Conservation (phyloP, 163 green algal species). For the Trebouxia gelatinosa region DNA sequence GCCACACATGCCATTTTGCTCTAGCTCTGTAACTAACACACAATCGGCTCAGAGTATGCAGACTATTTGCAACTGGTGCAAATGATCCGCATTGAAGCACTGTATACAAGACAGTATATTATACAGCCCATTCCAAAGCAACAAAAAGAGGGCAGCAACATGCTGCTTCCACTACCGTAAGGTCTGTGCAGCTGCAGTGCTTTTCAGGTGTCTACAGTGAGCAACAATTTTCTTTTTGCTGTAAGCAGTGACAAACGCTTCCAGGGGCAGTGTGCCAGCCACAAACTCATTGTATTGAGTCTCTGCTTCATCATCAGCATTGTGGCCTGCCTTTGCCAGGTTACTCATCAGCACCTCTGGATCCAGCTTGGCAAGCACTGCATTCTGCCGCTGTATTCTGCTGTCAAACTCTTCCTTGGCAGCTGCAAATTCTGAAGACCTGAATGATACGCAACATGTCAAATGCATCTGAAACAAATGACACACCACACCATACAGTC, state of each 20-base stretch:
- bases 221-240: slow-evolving; percentile 46
- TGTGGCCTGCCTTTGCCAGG: slow-evolving; percentile 32
- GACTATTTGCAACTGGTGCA: too few relatives aligned
- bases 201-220: slow-evolving; percentile 68
- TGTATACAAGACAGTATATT: too few relatives aligned
- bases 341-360: slow-evolving; percentile 37
- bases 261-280: slow-evolving; percentile 42
- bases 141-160: too few relatives aligned
- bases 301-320: slow-evolving; percentile 52
- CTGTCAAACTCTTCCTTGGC: slow-evolving; percentile 66
- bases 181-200: slow-evolving; percentile 59
- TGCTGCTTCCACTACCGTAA: too few relatives aligned
- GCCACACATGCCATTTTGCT: too few relatives aligned
- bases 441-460: slow-evolving; percentile 6
- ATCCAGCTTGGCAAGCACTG: slow-evolving; percentile 51
- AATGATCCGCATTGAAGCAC: too few relatives aligned
- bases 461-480: not conserved
- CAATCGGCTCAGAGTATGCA: too few relatives aligned
- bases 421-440: slow-evolving; percentile 67
- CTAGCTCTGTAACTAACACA: too few relatives aligned
- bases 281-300: slow-evolving; percentile 41
- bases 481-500: too few relatives aligned
- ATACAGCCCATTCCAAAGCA: too few relatives aligned
- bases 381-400: slow-evolving; percentile 57
- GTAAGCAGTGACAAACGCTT: slow-evolving; percentile 70